These are phyloP conservation scores for Polychaeton citri DNA, from an alignment of 2,329 filamentous ascomycete genomes.

Conservation along the genomic window DNA sequence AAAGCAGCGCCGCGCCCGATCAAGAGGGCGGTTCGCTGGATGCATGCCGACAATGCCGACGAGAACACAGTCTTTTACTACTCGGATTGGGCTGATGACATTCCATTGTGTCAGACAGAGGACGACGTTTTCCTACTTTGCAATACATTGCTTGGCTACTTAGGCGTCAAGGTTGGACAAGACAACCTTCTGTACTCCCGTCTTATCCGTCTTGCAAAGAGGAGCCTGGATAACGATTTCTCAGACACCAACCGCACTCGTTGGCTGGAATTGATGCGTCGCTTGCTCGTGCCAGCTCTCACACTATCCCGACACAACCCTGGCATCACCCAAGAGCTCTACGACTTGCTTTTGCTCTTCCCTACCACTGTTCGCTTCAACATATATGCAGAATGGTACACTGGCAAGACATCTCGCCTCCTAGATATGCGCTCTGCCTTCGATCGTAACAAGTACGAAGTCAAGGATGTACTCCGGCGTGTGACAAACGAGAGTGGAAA, in stretches of 20 bases:
- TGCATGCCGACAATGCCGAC: constrained; percentile 65
- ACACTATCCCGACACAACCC: constrained; percentile 79
- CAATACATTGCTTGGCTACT: constrained; percentile 68
- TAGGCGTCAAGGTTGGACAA: constrained; percentile 79
- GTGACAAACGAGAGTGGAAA: constrained; percentile 77
- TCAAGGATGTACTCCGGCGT: constrained; percentile 74
- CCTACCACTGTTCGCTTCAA: constrained; percentile 65
- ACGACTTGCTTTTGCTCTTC: constrained; percentile 67
- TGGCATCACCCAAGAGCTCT: constrained; percentile 73
- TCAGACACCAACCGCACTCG: constrained; percentile 58
- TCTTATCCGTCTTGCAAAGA: constrained; percentile 69
- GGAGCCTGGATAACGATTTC: constrained; percentile 56
- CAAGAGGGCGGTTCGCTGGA: constrained; percentile 68
- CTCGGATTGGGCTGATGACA: constrained; percentile 90
- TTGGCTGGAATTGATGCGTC: constrained; percentile 75
- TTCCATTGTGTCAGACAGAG: constrained; percentile 79
- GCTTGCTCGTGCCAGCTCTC: constrained; percentile 74
- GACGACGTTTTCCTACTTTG: constrained; percentile 86
- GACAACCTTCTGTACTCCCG: constrained; percentile 69
- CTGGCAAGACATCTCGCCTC: constrained; percentile 60
- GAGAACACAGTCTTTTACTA: constrained; percentile 79
- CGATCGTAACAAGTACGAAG: constrained; percentile 61
- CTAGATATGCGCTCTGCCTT: constrained; percentile 71
- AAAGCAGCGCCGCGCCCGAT: constrained; percentile 37
- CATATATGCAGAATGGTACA: constrained; percentile 90